Percentiles rank a stretch among this genome's conserved stretches.
Conservation (phyloP, 1,284 basidiomycete species). For the Vanrija sp. region DNA sequence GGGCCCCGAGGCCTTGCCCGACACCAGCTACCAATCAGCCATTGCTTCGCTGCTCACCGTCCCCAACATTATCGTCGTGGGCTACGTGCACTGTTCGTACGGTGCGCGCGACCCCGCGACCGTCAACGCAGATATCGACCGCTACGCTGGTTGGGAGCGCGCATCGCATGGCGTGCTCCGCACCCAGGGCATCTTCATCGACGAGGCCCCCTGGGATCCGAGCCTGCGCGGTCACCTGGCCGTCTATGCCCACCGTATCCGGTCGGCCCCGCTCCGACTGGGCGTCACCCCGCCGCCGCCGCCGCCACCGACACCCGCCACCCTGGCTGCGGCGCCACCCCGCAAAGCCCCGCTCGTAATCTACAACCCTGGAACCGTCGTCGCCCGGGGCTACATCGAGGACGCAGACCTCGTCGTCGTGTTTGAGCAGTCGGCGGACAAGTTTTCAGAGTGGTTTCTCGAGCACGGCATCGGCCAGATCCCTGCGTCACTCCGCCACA, state of each 20-base stretch:
- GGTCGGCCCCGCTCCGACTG: neutral
- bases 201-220: constrained; percentile 11
- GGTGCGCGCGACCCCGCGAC: neutral
- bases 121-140: constrained; percentile 8
- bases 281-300: too few species aligned
- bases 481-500: constrained; percentile 1
- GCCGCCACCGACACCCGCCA: too few species aligned
- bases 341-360: neutral
- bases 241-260: neutral
- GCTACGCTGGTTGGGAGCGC: constrained; percentile 5
- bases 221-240: neutral
- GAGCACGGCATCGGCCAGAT: constrained; percentile 1
- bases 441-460: constrained; percentile 3
- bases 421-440: constrained; percentile 3
- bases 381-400: constrained; percentile 1
- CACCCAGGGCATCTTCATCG: constrained; percentile 12
- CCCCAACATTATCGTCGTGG: constrained; percentile 7
- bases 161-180: neutral
- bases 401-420: constrained; percentile 7
- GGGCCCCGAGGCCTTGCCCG: neutral
- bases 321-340: neutral
- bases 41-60: constrained; percentile 1
- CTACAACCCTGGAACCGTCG: constrained; percentile 10
- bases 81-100: constrained; percentile 11
- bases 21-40: constrained; percentile 1